Percentiles rank a stretch among this genome's conserved stretches.
phyloP scores from a whole-genome alignment of 306 rosid species.

The Lablab purpureus region DNA sequence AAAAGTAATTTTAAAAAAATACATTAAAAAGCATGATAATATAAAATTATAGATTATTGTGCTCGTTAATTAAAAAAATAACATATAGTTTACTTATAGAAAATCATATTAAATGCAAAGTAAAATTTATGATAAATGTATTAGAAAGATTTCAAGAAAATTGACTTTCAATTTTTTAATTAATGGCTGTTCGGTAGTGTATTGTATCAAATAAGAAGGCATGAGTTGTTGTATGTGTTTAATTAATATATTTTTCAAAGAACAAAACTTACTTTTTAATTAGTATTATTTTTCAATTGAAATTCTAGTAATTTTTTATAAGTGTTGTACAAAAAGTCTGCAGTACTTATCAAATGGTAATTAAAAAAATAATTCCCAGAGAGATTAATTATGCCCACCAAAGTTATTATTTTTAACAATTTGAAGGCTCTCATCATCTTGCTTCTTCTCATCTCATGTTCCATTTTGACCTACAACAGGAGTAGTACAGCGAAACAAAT shows the following conservation, averaged over 20 bases:
- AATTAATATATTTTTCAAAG: background rate
- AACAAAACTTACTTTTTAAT: background rate
- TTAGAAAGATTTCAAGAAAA: background rate
- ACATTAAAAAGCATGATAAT: too few relatives aligned
- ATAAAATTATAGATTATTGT: too few relatives aligned
- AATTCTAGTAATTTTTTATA: background rate
- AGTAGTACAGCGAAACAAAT: constrained; percentile 2
- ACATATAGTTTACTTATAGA: background rate
- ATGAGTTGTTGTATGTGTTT: background rate
- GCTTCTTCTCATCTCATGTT: background rate
- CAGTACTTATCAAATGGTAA: background rate
- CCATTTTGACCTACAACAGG: background rate
- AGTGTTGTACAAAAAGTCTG: background rate
- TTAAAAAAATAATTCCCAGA: background rate
- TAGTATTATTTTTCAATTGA: background rate
- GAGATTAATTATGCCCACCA: background rate
- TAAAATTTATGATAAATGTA: background rate
- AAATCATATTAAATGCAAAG: background rate
- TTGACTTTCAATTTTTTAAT: background rate
- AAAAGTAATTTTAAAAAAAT: too few relatives aligned
- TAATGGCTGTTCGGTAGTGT: background rate
- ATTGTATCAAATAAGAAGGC: background rate
- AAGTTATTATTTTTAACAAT: background rate
- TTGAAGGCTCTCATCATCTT: background rate
- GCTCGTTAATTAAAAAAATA: background rate